phyloP scores from a whole-genome alignment of 2,329 filamentous ascomycete species.

The Alternaria brassicicola region DNA sequence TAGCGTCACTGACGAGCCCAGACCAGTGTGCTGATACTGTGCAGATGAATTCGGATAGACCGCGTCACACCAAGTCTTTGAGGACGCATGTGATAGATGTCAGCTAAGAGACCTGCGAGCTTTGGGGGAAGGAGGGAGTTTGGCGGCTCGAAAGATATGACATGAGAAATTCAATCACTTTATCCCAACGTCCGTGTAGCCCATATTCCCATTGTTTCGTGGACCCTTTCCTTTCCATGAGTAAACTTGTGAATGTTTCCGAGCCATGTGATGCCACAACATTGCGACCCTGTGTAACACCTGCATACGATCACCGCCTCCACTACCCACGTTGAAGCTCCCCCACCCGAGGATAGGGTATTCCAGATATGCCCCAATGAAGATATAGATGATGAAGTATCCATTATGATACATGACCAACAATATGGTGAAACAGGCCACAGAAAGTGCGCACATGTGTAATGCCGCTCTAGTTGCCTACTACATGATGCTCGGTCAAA shows the following conservation, averaged over 20 bases:
- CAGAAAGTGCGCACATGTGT: slow-evolving; percentile 75
- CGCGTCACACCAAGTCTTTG: background rate
- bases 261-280: background rate
- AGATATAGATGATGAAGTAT: slow-evolving; percentile 67
- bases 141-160: background rate
- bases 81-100: background rate
- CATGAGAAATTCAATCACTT: background rate
- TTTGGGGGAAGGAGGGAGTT: background rate
- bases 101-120: background rate
- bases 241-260: background rate
- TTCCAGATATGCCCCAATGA: slow-evolving; percentile 45
- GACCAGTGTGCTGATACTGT: background rate
- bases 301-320: slow-evolving; percentile 40
- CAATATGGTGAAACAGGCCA: slow-evolving; percentile 83
- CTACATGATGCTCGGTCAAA: slow-evolving; percentile 67
- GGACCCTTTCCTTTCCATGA: background rate
- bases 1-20: background rate
- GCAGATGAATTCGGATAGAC: background rate
- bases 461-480: slow-evolving; percentile 71
- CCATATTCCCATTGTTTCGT: background rate
- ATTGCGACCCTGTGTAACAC: background rate
- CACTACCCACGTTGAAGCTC: slow-evolving; percentile 34
- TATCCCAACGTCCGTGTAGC: background rate
- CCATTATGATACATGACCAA: slow-evolving; percentile 70
- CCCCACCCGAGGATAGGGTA: slow-evolving; percentile 48